Evolutionary conservation across 2,329 filamentous ascomycete genomes (phyloP).

Genomic region (Arachnomyces sp.): DNA sequence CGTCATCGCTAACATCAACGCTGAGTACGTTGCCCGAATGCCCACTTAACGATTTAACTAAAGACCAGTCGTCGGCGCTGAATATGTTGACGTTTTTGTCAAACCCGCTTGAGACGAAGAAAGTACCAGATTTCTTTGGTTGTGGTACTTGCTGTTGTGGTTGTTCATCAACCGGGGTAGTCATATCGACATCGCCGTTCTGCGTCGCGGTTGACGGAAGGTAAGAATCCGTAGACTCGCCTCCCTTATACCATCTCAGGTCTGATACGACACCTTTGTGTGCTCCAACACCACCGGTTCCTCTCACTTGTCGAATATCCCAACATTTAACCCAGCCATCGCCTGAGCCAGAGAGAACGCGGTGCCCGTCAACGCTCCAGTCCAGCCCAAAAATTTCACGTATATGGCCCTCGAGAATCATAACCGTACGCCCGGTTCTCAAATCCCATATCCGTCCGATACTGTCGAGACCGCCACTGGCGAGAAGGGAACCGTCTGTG

Average conservation of each 20-base stretch:
- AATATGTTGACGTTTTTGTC: conserved; percentile 94
- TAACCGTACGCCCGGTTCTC: conserved; percentile 83
- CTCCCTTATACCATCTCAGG: conserved; percentile 85
- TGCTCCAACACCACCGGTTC: conserved; percentile 77
- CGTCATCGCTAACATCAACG: conserved; percentile 78
- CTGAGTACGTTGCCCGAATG: conserved; percentile 90
- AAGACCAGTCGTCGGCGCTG: conserved; percentile 90
- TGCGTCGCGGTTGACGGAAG: conserved; percentile 54
- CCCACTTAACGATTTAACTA: conserved; percentile 78
- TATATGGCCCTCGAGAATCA: conserved; percentile 90
- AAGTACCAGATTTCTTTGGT: conserved; percentile 83
- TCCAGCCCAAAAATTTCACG: conserved; percentile 89
- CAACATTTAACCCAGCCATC: conserved; percentile 98
- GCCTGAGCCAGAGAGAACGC: conserved; percentile 84
- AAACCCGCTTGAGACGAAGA: conserved; percentile 84
- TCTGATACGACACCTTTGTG: conserved; percentile 90
- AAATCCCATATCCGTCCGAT: conserved; percentile 95
- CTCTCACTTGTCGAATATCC: conserved; percentile 85
- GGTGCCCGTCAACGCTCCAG: conserved; percentile 84
- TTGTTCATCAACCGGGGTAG: conserved; percentile 13
- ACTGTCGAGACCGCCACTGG: conserved; percentile 87
- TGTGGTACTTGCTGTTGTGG: conserved; percentile 34
- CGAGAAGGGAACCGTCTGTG: conserved; percentile 79
- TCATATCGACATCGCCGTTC: conserved; percentile 48
- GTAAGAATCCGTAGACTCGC: conserved; percentile 63